These are phyloP conservation scores for Westerdykella aurantiaca DNA, from an alignment of 2,329 filamentous ascomycete species.

Conservation along the genomic window DNA sequence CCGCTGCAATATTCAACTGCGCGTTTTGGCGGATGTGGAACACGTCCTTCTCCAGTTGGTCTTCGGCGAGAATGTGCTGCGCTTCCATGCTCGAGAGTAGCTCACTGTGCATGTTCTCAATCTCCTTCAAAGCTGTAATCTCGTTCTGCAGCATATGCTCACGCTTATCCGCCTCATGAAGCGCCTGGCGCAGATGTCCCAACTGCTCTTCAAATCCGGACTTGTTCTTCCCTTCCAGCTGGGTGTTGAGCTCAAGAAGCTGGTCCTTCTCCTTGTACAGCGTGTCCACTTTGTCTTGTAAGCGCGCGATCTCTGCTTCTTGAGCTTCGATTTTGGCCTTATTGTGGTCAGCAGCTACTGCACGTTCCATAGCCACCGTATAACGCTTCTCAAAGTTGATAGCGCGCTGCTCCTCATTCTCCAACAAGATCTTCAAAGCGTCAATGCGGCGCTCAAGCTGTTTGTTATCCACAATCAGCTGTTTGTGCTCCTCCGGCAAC, in stretches of 20 bases:
- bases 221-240: constrained; percentile 1
- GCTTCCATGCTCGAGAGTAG: constrained; percentile 4
- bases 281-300: constrained; percentile 1
- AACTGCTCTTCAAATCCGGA: background rate
- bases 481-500: constrained; percentile 2
- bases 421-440: constrained; percentile 1
- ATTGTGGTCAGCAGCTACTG: background rate
- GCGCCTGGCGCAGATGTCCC: background rate
- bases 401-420: constrained; percentile 1
- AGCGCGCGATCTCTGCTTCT: background rate
- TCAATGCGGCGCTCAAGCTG: background rate
- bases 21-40: constrained; percentile 1
- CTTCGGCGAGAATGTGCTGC: background rate
- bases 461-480: constrained; percentile 2
- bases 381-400: constrained; percentile 1
- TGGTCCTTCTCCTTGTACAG: constrained; percentile 3
- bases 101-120: constrained; percentile 3
- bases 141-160: background rate
- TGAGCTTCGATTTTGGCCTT: constrained; percentile 1
- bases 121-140: constrained; percentile 2
- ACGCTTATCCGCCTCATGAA: background rate
- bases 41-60: constrained; percentile 1
- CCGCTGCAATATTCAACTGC: constrained; percentile 1
- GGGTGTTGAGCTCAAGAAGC: constrained; percentile 3
- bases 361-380: constrained; percentile 1